phyloP scores from a whole-genome alignment of 805 yeast genomes.

The Yarrowia keelungensis region DNA sequence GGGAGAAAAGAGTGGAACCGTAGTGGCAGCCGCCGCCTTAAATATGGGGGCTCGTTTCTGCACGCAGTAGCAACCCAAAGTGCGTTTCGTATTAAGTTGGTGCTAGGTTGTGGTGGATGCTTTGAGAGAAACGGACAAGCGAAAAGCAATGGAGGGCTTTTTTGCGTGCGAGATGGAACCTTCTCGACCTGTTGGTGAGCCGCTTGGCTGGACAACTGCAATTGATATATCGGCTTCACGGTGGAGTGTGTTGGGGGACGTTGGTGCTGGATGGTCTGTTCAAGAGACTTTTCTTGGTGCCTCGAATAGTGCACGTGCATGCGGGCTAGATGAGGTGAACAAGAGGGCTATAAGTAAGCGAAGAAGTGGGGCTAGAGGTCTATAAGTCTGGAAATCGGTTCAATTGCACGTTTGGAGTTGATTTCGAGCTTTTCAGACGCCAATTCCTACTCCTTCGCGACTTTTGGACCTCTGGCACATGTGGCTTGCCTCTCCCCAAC shows the following conservation, averaged over 20 bases:
- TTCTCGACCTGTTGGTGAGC: background rate
- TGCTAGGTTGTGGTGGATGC: slow-evolving; percentile 34
- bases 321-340: slow-evolving; percentile 26
- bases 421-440: background rate
- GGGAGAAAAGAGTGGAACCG: slow-evolving; percentile 1
- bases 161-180: slow-evolving; percentile 2
- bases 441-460: background rate
- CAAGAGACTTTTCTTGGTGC: slow-evolving; percentile 28
- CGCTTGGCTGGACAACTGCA: background rate
- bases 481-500: slow-evolving; percentile 15
- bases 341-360: background rate
- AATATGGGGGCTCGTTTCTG: slow-evolving; percentile 9
- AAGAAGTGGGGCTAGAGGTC: too few species aligned
- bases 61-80: slow-evolving; percentile 37
- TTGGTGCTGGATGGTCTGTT: background rate
- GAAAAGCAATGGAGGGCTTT: slow-evolving; percentile 30
- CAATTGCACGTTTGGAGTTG: background rate
- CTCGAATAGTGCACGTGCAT: slow-evolving; percentile 33
- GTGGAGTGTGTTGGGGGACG: background rate
- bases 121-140: slow-evolving; percentile 3
- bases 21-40: slow-evolving; percentile 20
- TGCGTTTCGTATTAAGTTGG: slow-evolving; percentile 24
- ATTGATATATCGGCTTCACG: background rate
- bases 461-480: background rate
- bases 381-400: background rate